phyloP scores from a whole-genome alignment of 805 yeast species.

The Wickerhamiella lipophila region DNA sequence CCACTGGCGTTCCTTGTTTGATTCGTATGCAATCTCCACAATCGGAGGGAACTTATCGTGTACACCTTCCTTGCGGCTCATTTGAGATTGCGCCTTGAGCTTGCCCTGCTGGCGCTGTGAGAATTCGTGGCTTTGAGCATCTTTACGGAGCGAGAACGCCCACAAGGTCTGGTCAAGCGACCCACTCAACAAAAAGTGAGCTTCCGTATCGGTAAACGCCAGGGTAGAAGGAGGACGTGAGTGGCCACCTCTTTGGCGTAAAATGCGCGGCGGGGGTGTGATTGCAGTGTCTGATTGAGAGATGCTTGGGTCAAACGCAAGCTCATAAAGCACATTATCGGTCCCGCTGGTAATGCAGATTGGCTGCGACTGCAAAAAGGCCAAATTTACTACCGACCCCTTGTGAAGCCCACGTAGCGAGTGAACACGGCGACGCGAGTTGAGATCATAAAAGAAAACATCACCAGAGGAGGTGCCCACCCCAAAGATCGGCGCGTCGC shows the following conservation, averaged over 20 bases:
- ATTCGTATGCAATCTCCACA: slow-evolving; percentile 54
- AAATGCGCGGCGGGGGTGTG: slow-evolving; percentile 77
- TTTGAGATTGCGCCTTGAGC: slow-evolving; percentile 13
- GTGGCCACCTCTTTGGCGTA: slow-evolving; percentile 97
- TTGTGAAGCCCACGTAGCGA: slow-evolving; percentile 59
- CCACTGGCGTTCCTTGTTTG: slow-evolving; percentile 79
- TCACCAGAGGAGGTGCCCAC: slow-evolving; percentile 73
- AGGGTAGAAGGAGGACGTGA: slow-evolving; percentile 74
- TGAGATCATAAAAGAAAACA: slow-evolving; percentile 71
- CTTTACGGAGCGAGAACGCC: slow-evolving; percentile 86
- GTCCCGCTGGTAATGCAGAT: slow-evolving; percentile 80
- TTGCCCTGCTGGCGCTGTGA: slow-evolving; percentile 51
- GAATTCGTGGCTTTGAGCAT: slow-evolving; percentile 88
- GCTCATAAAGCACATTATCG: slow-evolving; percentile 80
- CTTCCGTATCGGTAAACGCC: slow-evolving; percentile 60
- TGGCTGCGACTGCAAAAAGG: slow-evolving; percentile 83
- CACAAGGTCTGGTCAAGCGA: slow-evolving; percentile 79
- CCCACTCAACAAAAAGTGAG: slow-evolving; percentile 78
- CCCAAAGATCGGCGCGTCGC: slow-evolving; percentile 75
- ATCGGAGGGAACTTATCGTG: slow-evolving; percentile 71
- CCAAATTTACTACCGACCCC: slow-evolving; percentile 67
- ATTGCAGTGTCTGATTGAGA: slow-evolving; percentile 44
- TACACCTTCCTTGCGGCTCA: slow-evolving; percentile 26
- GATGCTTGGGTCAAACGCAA: slow-evolving; percentile 83
- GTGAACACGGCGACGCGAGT: slow-evolving; percentile 61